Evolutionary conservation across 257 asterid species (phyloP).

Genomic region (Ilex aquifolium): DNA sequence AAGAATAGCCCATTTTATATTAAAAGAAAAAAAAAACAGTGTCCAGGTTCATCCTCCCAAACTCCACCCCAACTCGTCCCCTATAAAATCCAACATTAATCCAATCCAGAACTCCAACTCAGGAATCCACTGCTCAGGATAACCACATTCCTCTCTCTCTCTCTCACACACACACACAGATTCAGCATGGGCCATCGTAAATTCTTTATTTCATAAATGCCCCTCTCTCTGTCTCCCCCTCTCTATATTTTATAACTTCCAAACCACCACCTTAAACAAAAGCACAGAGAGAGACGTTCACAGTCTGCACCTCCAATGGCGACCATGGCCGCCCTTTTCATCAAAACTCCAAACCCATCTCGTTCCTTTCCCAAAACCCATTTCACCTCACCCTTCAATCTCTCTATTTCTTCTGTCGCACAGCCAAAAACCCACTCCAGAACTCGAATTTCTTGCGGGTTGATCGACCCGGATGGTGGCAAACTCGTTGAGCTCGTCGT

Average conservation of each 20-base stretch:
- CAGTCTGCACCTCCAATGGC: constrained; percentile 36
- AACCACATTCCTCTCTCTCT: not conserved
- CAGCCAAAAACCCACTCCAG: not conserved
- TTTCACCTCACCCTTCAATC: constrained; percentile 23
- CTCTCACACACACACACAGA: not conserved
- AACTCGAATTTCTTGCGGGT: constrained; percentile 30
- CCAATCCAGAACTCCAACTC: constrained; percentile 2
- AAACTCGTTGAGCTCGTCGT: constrained; percentile 64
- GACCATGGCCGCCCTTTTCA: constrained; percentile 62
- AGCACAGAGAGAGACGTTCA: constrained; percentile 12
- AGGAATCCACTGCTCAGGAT: not conserved
- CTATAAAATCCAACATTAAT: constrained; percentile 16
- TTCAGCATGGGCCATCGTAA: not conserved
- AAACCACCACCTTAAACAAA: not conserved
- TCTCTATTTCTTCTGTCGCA: constrained; percentile 19
- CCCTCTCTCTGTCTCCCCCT: constrained; percentile 17
- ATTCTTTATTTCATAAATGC: not conserved
- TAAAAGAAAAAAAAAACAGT: not conserved
- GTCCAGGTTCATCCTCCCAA: constrained; percentile 66
- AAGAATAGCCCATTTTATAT: too few relatives aligned
- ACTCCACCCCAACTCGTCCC: not conserved
- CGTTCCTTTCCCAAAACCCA: constrained; percentile 28
- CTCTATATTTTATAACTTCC: constrained; percentile 9
- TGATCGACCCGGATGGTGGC: constrained; percentile 92
- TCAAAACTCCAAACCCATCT: constrained; percentile 31